Evolutionary conservation across 2,329 filamentous ascomycete species (phyloP).

Genomic region (Lasiodiplodia citricola): DNA sequence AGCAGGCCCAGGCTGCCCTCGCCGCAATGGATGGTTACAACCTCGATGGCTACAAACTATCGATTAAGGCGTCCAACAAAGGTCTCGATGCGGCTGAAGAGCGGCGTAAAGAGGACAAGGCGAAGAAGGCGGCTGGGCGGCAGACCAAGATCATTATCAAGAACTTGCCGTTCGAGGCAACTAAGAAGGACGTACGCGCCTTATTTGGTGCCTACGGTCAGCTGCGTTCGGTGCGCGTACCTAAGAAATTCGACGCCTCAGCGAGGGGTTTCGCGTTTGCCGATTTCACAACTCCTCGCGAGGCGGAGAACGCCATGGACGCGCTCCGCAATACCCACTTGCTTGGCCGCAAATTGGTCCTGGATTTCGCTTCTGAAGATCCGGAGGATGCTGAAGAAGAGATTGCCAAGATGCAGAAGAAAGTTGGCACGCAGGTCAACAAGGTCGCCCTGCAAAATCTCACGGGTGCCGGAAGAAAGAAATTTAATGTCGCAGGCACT

Average conservation of each 20-base stretch:
- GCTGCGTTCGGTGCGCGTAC: slow-evolving; percentile 88
- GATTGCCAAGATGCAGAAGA: slow-evolving; percentile 96
- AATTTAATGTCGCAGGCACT: slow-evolving; percentile 79
- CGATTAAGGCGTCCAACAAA: slow-evolving; percentile 86
- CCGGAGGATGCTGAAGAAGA: slow-evolving; percentile 92
- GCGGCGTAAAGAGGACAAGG: slow-evolving; percentile 78
- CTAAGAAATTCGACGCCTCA: slow-evolving; percentile 89
- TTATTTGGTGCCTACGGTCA: slow-evolving; percentile 91
- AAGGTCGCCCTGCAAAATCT: slow-evolving; percentile 90
- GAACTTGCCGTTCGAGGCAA: slow-evolving; percentile 94
- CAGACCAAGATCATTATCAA: slow-evolving; percentile 96
- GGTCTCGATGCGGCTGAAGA: slow-evolving; percentile 87
- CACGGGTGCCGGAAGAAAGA: slow-evolving; percentile 80
- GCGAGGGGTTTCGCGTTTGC: slow-evolving; percentile 96
- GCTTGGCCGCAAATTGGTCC: slow-evolving; percentile 83
- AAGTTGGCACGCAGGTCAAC: slow-evolving; percentile 87
- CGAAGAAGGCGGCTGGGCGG: slow-evolving; percentile 77
- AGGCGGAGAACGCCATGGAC: slow-evolving; percentile 89
- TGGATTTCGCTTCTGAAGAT: slow-evolving; percentile 91
- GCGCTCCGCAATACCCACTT: slow-evolving; percentile 92
- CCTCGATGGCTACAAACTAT: slow-evolving; percentile 84
- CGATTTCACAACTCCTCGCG: slow-evolving; percentile 88
- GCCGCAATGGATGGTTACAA: slow-evolving; percentile 86
- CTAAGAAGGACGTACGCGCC: slow-evolving; percentile 87
- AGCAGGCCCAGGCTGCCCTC: slow-evolving; percentile 78